Base-by-base conservation (phyloP, 306 rosid species). In the Citrullus amarus region DNA sequence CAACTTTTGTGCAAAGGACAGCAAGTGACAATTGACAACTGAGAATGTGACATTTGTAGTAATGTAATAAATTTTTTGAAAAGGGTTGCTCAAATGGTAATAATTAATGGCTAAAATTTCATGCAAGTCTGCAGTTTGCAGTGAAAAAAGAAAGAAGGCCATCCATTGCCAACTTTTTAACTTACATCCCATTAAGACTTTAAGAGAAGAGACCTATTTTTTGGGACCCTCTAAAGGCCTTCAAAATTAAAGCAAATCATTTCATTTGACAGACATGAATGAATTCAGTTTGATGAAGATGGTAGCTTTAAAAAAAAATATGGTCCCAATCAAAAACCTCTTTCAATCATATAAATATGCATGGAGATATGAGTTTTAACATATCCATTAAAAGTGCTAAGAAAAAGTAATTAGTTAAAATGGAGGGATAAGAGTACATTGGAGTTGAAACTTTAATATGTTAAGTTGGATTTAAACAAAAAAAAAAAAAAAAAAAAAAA, bases 211-310 rank as follows among this genome's bases (percentile, higher is more conserved):
- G 74, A 41, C 44, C 77, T 16, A 50, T 50, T 14, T 25, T 72
- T 16, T 48, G 77, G 60, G 77, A 48, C 77, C 77, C 56, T 69
- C 46, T 11, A 14, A 15, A 11, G 38, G 48, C 74, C 22, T 74
- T 18, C n/a, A 15, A 53, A 48, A 68, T 17, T 18, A 59, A 78
- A 82, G 77, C 72, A 80, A 89, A 88, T 88, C 61, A 85, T 82
- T 85, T 77, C 78, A 18, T 28, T 83, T 73, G 82, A 83, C 88
- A 81, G 83, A 86, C 88, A 86, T 86, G 84, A 79, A 83, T 75
- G 57, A 15, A 16, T 53, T 88, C 82, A 81, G 86, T 84, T 76
- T 66, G 34, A 76, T n/a, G 34, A 11, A 18, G 62, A 34, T 38
- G 32, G 53, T 10, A 51, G 7, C 75, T 79, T 81, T 85, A 80